These are phyloP conservation scores for Penicillium sp. DNA, from an alignment of 2,329 filamentous ascomycete species.

Conservation along the genomic window DNA sequence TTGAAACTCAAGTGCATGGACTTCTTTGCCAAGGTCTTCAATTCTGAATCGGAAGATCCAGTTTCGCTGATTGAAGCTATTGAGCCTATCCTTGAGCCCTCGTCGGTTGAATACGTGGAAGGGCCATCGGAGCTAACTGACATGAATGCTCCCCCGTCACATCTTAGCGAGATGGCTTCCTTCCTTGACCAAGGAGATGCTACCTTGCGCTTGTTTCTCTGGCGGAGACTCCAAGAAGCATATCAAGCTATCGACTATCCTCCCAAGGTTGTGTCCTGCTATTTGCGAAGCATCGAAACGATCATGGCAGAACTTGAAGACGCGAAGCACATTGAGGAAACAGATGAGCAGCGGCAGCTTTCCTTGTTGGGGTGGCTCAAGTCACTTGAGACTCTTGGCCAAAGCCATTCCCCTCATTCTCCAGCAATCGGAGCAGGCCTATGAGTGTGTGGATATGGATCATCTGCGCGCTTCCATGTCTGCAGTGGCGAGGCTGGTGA, in stretches of 20 bases:
- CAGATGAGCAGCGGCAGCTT: slow-evolving; percentile 61
- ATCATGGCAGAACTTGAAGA: slow-evolving; percentile 66
- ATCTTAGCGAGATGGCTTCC: slow-evolving; percentile 71
- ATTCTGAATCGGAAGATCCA: slow-evolving; percentile 73
- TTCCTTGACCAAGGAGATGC: slow-evolving; percentile 79
- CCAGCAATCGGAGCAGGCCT: slow-evolving; percentile 59
- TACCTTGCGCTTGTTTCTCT: slow-evolving; percentile 77
- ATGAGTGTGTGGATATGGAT: slow-evolving; percentile 77
- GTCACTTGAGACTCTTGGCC: slow-evolving; percentile 69
- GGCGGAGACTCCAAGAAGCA: slow-evolving; percentile 84
- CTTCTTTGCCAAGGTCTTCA: slow-evolving; percentile 87
- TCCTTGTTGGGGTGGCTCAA: slow-evolving; percentile 71
- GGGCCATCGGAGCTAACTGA: slow-evolving; percentile 15
- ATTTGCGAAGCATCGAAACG: slow-evolving; percentile 78
- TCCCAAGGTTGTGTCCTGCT: slow-evolving; percentile 83
- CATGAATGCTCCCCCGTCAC: slow-evolving; percentile 44
- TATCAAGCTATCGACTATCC: slow-evolving; percentile 79
- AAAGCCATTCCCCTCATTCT: slow-evolving; percentile 65
- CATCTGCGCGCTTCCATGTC: slow-evolving; percentile 69
- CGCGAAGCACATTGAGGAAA: slow-evolving; percentile 51
- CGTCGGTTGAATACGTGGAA: slow-evolving; percentile 30
- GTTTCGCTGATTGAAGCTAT: slow-evolving; percentile 82
- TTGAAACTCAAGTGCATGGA: slow-evolving; percentile 92
- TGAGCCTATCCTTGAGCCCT: slow-evolving; percentile 81
- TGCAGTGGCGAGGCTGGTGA: slow-evolving; percentile 65